Conservation (phyloP, 2,329 filamentous ascomycete species). For the Phyllosticta citrichinensis region DNA sequence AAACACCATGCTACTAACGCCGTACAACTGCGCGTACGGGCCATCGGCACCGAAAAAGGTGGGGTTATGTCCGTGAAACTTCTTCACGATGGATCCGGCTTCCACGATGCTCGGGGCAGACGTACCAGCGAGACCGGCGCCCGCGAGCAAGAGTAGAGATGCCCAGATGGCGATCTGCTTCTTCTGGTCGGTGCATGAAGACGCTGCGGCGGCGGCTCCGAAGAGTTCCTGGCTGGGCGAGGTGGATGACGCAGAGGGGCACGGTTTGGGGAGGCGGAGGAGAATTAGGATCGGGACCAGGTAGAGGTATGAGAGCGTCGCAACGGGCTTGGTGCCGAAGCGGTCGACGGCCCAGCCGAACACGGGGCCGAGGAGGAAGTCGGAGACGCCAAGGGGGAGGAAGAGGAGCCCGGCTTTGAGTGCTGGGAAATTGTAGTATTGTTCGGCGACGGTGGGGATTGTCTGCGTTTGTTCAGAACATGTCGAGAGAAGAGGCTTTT, state of each 20-base stretch:
- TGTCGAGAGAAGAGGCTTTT: not conserved
- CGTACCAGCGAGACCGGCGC: slow-evolving; percentile 44
- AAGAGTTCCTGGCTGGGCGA: not conserved
- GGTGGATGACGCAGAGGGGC: not conserved
- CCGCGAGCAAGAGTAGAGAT: slow-evolving; percentile 35
- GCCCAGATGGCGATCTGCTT: slow-evolving; percentile 3
- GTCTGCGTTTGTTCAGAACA: slow-evolving; percentile 17
- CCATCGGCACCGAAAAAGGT: slow-evolving; percentile 46
- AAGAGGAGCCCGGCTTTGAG: slow-evolving; percentile 36
- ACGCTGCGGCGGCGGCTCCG: not conserved
- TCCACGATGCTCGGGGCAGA: slow-evolving; percentile 49
- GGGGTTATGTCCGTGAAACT: slow-evolving; percentile 45
- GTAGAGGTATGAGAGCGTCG: slow-evolving; percentile 30
- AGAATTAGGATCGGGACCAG: slow-evolving; percentile 33
- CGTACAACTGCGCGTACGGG: slow-evolving; percentile 57
- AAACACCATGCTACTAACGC: slow-evolving; percentile 53
- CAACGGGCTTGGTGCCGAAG: slow-evolving; percentile 35
- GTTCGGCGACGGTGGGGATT: slow-evolving; percentile 34
- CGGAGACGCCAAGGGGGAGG: slow-evolving; percentile 34
- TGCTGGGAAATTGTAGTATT: slow-evolving; percentile 35
- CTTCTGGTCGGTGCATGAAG: slow-evolving; percentile 18
- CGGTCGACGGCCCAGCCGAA: slow-evolving; percentile 40
- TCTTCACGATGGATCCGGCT: slow-evolving; percentile 44
- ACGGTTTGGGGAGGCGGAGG: slow-evolving; percentile 33
- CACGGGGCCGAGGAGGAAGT: slow-evolving; percentile 36